Evolutionary conservation across 306 rosid genomes (phyloP).

Genomic region (Lathyrus tuberosus): DNA sequence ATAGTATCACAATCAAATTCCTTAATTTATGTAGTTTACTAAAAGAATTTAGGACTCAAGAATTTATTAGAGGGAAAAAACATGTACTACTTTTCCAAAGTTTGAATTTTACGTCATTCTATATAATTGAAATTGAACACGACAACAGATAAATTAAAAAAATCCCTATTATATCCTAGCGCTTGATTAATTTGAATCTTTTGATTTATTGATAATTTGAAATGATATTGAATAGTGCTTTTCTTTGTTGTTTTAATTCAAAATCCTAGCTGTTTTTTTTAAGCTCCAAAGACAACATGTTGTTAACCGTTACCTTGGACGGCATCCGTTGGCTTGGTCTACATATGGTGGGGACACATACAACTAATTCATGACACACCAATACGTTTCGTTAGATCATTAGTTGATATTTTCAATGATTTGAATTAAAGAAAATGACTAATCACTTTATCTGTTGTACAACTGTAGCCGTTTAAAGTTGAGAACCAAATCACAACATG

Average conservation of each 20-base stretch:
- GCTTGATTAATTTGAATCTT: too few relatives aligned
- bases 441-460: not conserved
- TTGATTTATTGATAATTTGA: not conserved
- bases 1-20: too few relatives aligned
- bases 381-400: conserved; percentile 1
- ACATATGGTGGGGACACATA: conserved; percentile 33
- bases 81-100: not conserved
- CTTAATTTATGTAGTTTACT: too few relatives aligned
- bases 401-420: conserved; percentile 14
- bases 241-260: not conserved
- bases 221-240: not conserved
- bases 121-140: not conserved
- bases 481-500: not conserved
- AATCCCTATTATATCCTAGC: not conserved
- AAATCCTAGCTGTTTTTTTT: not conserved
- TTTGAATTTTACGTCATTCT: not conserved
- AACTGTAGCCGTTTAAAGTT: conserved; percentile 8
- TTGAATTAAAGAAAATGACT: not conserved
- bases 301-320: conserved; percentile 41
- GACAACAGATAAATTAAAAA: too few relatives aligned
- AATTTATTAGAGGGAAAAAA: too few relatives aligned
- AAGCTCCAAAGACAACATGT: conserved; percentile 15
- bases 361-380: conserved; percentile 29
- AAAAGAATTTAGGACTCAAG: too few relatives aligned
- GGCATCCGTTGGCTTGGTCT: conserved; percentile 44